phyloP scores from a whole-genome alignment of 2,329 filamentous ascomycete genomes.

The Penicillium palitans region DNA sequence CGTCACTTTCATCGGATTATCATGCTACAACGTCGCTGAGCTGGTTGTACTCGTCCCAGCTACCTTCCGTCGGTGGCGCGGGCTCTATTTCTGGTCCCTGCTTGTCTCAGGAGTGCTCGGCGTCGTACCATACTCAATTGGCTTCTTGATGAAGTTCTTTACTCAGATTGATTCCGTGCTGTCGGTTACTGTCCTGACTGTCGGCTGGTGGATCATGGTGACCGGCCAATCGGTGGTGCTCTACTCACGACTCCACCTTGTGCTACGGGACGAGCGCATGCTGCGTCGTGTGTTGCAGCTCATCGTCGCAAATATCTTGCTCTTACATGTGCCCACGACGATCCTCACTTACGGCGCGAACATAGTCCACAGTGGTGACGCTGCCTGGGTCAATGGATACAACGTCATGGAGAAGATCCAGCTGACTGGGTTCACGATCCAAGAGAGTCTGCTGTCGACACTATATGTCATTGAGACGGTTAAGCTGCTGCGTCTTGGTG shows the following conservation, averaged over 20 bases:
- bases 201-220: constrained; percentile 63
- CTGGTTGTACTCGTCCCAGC: constrained; percentile 42
- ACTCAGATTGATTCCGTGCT: constrained; percentile 31
- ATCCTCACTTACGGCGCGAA: constrained; percentile 54
- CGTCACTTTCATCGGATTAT: constrained; percentile 41
- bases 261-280: constrained; percentile 53
- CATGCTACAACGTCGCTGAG: constrained; percentile 51
- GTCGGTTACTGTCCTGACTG: constrained; percentile 46
- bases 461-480: constrained; percentile 58
- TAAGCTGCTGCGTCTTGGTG: constrained; percentile 44
- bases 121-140: constrained; percentile 42
- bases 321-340: constrained; percentile 56
- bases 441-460: constrained; percentile 49
- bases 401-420: constrained; percentile 50
- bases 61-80: constrained; percentile 42
- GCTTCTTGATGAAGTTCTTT: constrained; percentile 47
- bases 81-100: constrained; percentile 48
- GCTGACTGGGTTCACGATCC: constrained; percentile 47
- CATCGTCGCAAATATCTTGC: constrained; percentile 57
- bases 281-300: constrained; percentile 56
- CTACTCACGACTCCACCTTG: constrained; percentile 63
- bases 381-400: constrained; percentile 42
- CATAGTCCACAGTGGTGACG: constrained; percentile 19
- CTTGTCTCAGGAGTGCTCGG: constrained; percentile 38
- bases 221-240: constrained; percentile 63